phyloP scores from a whole-genome alignment of 2,329 filamentous ascomycete species.

The Neurospora sp. region DNA sequence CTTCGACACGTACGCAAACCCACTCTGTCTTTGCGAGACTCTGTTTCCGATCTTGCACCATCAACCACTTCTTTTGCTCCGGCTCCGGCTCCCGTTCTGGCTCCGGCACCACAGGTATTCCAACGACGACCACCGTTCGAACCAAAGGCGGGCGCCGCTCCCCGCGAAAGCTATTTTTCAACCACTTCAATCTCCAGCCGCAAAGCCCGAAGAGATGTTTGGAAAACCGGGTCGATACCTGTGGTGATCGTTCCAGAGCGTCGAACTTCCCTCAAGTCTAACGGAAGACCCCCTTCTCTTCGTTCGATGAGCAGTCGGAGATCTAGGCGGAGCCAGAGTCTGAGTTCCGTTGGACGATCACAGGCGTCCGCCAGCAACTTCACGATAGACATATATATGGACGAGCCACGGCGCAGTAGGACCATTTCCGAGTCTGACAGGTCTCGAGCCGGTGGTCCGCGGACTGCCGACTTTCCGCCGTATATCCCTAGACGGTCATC shows the following conservation, averaged over 20 bases:
- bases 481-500: constrained; percentile 47
- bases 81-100: constrained; percentile 32
- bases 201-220: constrained; percentile 47
- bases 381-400: constrained; percentile 27
- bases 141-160: constrained; percentile 20
- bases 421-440: constrained; percentile 39
- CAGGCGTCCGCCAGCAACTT: constrained; percentile 32
- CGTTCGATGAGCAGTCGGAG: constrained; percentile 52
- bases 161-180: constrained; percentile 38
- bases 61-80: constrained; percentile 5
- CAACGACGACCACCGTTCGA: constrained; percentile 9
- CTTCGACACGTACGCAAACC: constrained; percentile 54
- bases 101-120: constrained; percentile 19
- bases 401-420: constrained; percentile 28
- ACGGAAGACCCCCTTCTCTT: constrained; percentile 41
- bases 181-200: constrained; percentile 42
- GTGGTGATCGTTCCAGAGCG: constrained; percentile 54
- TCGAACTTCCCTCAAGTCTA: constrained; percentile 41
- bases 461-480: constrained; percentile 53
- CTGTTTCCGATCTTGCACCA: constrained; percentile 31
- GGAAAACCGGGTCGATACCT: constrained; percentile 51
- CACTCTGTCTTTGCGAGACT: constrained; percentile 35
- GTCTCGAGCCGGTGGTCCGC: constrained; percentile 34
- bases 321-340: constrained; percentile 43
- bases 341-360: constrained; percentile 36